Evolutionary conservation across 2,329 filamentous ascomycete genomes (phyloP), one percentile per base, ranked within the genome.

Genomic region (Ceratocystiopsis minuta): DNA sequence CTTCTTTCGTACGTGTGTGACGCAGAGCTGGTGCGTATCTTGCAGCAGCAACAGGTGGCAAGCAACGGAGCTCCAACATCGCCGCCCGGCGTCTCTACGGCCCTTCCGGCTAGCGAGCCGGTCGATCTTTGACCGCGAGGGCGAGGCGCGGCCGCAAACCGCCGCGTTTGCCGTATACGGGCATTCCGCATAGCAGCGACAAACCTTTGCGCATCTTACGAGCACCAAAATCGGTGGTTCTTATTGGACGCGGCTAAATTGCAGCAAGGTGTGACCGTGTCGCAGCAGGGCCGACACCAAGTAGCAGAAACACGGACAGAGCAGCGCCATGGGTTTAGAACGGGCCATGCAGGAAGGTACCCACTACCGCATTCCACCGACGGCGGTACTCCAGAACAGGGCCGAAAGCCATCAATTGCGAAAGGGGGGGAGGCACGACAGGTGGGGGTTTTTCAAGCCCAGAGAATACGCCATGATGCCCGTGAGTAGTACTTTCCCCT

Each of bases 241-340:
- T 51, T 3, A 56, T 55, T 56, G 54, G 54, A 47, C 38, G 36
- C 53, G 54, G 54, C 54, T 56, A 57, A 57, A 57, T 57, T 56
- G 41, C 14, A 3, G 38, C 12, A 38, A 47, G 36, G 24, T 34
- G 16, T 15, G 24, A 28, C 24, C 24, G 24, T 28, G 24, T 28
- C 24, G 24, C 24, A 28, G 24, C 24, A 10, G 24, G 6, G 9
- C 24, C 24, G 5, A 28, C 24, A 6, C 24, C 9, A 28, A 28
- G 24, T 28, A 28, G 24, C 24, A 28, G 24, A 28, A 28, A 28
- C 24, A 28, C 11, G 24, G 24, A 6, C 24, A 6, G 24, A 2
- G 24, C 24, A 28, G 24, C 24, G 24, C 24, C 24, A 28, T 28
- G 24, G 24, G 24, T 28, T 28, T 28, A 28, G 24, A 10, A 6